Evolutionary conservation across 768 basidiomycete species (phyloP), one percentile per base, ranked within the genome.

Genomic region (Trametes elegans): DNA sequence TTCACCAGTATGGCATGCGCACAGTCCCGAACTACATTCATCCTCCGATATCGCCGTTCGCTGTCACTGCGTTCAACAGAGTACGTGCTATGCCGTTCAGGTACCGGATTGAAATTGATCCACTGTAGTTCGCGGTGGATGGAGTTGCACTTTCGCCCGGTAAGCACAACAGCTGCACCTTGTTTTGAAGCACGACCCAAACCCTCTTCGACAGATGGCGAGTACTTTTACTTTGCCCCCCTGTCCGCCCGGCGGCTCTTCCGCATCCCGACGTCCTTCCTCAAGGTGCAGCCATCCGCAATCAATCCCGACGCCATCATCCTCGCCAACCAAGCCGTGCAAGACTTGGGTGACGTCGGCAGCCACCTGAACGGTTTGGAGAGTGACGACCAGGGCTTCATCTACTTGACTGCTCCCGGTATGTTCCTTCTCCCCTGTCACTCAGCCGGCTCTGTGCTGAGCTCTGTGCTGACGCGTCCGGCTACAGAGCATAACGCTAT

Each of bases 401-500:
- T 62, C 26, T 62, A 62, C 24, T 7, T 62, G 18, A 48, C 55
- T 11, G 54, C 62, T 6, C 62, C 59, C 5, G 60, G 60, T 58
- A 26, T 13, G 53, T 46, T 14, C 31, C n/a, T n/a, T n/a, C n/a
- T n/a, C n/a, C n/a, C n/a, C n/a, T n/a, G n/a, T n/a, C n/a, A n/a
- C n/a, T n/a, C n/a, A n/a, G n/a, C n/a, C n/a, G n/a, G n/a, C n/a
- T n/a, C n/a, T n/a, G n/a, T n/a, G n/a, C n/a, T n/a, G n/a, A n/a
- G n/a, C n/a, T n/a, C n/a, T n/a, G n/a, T n/a, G n/a, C n/a, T n/a
- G n/a, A n/a, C n/a, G n/a, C n/a, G n/a, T n/a, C n/a, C n/a, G n/a
- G n/a, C n/a, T n/a, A n/a, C 39, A 61, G 62, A 62, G 36, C 62
- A 62, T 16, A 60, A 62, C 42, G 54, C 55, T 5, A 60, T 62